These are phyloP conservation scores for Aspergillus egyptiacus DNA, from an alignment of 495 filamentous ascomycete genomes.

Conservation along the genomic window DNA sequence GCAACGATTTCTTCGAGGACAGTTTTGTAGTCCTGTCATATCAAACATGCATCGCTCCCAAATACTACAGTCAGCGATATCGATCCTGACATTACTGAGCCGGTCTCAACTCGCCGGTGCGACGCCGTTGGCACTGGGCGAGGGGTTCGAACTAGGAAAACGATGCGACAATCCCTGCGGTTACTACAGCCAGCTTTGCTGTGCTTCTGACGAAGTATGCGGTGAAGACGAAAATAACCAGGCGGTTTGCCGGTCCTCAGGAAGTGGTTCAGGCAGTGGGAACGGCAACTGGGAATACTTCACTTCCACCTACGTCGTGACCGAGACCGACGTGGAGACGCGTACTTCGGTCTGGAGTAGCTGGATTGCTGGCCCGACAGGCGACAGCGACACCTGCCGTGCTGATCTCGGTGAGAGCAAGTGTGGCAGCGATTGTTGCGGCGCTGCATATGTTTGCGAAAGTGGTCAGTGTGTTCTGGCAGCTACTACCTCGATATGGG, in stretches of 20 bases:
- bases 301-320: constrained; percentile 59
- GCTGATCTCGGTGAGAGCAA: constrained; percentile 53
- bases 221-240: constrained; percentile 51
- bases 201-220: constrained; percentile 53
- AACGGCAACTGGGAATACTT: constrained; percentile 45
- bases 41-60: constrained; percentile 29
- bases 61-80: constrained; percentile 23
- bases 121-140: constrained; percentile 27
- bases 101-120: constrained; percentile 26
- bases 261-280: constrained; percentile 16
- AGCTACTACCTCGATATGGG: constrained; percentile 32
- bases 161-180: constrained; percentile 65
- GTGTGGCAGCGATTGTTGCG: constrained; percentile 74
- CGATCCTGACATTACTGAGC: constrained; percentile 26
- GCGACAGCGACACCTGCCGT: constrained; percentile 42
- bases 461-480: constrained; percentile 33
- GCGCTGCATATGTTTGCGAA: constrained; percentile 60
- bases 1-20: background rate
- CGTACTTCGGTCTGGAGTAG: constrained; percentile 64
- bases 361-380: constrained; percentile 28
- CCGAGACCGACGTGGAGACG: constrained; percentile 61
- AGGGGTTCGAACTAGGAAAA: constrained; percentile 30
- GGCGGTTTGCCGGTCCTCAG: constrained; percentile 43
- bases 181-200: constrained; percentile 61
- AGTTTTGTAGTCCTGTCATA: background rate